Conservation (phyloP, 2,329 filamentous ascomycete species). For the Elsinoe perseae region DNA sequence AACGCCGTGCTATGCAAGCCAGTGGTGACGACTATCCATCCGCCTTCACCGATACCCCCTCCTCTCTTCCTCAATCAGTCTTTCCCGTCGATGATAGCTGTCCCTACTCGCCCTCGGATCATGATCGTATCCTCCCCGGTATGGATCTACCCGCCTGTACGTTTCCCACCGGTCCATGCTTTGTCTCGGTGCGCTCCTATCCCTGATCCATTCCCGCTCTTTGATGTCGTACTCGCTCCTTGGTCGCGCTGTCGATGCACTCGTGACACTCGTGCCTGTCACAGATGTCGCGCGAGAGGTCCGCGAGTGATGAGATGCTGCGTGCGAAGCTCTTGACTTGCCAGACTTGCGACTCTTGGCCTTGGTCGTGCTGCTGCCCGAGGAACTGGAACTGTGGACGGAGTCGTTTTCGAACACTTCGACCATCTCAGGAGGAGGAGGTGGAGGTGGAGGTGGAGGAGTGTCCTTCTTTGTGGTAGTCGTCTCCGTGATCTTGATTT, state of each 20-base stretch:
- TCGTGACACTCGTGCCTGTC: background rate
- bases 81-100: conserved; percentile 20
- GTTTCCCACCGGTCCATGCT: background rate
- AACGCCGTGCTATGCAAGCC: conserved; percentile 1
- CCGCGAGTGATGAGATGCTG: conserved; percentile 6
- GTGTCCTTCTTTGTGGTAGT: background rate
- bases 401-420: conserved; percentile 35
- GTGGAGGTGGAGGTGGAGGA: conserved; percentile 6
- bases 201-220: conserved; percentile 32
- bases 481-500: conserved; percentile 31
- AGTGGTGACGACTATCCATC: background rate
- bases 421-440: conserved; percentile 24
- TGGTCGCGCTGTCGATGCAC: conserved; percentile 19
- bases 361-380: conserved; percentile 23
- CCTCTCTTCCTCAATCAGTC: conserved; percentile 19
- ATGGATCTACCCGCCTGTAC: background rate
- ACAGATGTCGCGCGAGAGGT: background rate
- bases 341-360: conserved; percentile 18
- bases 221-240: conserved; percentile 34
- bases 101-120: conserved; percentile 23
- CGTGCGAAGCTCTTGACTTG: conserved; percentile 21
- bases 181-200: background rate
- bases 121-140: conserved; percentile 20
- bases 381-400: conserved; percentile 23
- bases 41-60: background rate